phyloP scores from a whole-genome alignment of 179 eudicot genomes.

The Dionaea muscipula region DNA sequence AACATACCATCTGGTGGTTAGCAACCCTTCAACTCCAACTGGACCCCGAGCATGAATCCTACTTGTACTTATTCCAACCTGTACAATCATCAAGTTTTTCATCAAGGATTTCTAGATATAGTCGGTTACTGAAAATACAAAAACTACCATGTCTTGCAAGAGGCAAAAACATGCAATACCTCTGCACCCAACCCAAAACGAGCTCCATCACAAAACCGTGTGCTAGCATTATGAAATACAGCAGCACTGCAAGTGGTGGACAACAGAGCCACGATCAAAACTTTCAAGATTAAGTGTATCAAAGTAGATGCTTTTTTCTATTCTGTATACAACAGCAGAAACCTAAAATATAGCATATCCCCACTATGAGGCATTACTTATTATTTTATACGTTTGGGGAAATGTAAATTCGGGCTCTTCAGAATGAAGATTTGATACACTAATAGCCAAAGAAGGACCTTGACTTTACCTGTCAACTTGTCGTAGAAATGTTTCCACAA shows the following conservation, averaged over 20 bases:
- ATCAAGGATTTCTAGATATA: background rate
- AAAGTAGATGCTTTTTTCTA: too few relatives aligned
- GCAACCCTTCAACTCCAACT: conserved; percentile 88
- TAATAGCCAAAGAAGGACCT: conserved; percentile 42
- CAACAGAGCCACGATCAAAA: background rate
- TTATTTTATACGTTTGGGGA: too few relatives aligned
- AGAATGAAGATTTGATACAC: too few relatives aligned
- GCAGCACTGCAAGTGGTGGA: conserved; percentile 62
- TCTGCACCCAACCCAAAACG: conserved; percentile 98
- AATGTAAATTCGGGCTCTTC: background rate
- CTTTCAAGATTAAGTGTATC: background rate
- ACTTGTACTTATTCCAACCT: conserved; percentile 98
- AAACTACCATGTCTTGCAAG: background rate
- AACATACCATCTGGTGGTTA: conserved; percentile 83
- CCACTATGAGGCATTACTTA: too few relatives aligned
- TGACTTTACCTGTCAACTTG: conserved; percentile 82
- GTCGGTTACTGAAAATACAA: too few relatives aligned
- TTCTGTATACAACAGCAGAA: too few relatives aligned
- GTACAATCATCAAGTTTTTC: conserved; percentile 9
- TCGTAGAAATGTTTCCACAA: conserved; percentile 52
- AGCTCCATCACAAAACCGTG: conserved; percentile 89
- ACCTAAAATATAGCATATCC: too few relatives aligned
- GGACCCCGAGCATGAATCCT: conserved; percentile 98
- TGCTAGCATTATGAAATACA: conserved; percentile 92
- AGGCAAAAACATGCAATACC: conserved; percentile 27